Base-by-base conservation (phyloP, 116 monocot species). In the Cymodocea nodosa region DNA sequence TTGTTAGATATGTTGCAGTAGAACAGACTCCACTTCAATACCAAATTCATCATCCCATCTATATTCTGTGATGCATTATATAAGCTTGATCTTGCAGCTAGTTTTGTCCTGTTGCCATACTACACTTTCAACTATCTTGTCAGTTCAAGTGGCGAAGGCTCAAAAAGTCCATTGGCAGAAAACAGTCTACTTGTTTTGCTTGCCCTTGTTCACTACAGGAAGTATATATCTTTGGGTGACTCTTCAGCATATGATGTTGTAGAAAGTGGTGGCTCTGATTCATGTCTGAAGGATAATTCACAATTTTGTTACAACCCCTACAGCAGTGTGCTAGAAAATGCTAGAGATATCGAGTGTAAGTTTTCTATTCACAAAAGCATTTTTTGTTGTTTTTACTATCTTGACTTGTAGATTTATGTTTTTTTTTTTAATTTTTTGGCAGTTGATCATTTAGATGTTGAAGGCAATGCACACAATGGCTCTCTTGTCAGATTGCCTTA, bases 81-180 rank as follows among this genome's bases (percentile, higher is more conserved):
- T 67, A 12, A 30, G 66, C 20, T 68, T 77, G 50, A 23, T 76
- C 64, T 72, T 86, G 84, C 91, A 98, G 98, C 98, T 68, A 98
- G 84, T 82, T 82, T 98, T 74, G 89, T 98, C 50, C 73, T 98
- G 23, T 74, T 98, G 59, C 98, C 98, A 34, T 89, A 91, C 62
- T 98, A 98, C 68, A 98, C 98, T 66, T 82, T 98, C 75, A 98
- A 89, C 72, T 91, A 82, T 73, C 81, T 98, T 63, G 78, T 91
- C 59, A 91, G 88, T 75, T 79, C 98, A 77, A 89, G 75, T 67
- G 77, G 77, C 36, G 92, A 91, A 58, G 74, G 76, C 48, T 69
- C 75, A 57, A 80, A 73, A 74, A 91, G 78, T 77, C 86, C 80
- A 56, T 76, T 98, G 73, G 92, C 84, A 34, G 84, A 84, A 68